Evolutionary conservation across 805 yeast species (phyloP), one percentile per base, ranked within the genome.

Genomic region (Saccharomycopsis amapae): DNA sequence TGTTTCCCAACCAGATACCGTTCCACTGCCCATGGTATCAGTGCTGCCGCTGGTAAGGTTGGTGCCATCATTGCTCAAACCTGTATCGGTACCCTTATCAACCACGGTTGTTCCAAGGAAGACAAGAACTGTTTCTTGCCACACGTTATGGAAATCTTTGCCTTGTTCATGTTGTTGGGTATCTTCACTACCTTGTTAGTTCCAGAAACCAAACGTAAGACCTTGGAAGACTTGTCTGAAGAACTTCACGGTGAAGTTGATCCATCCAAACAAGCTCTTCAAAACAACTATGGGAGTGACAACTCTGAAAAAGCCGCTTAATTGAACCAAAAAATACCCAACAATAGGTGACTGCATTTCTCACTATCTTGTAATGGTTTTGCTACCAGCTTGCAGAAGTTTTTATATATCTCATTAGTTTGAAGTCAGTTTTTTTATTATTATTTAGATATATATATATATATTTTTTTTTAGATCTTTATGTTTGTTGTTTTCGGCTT

Each of bases 61-160:
- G 96, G 96, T 71, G 95, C 96, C 49, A 85, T 87, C 56, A 78
- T 87, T 71, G 95, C 96, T 23, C 93, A 83, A 69, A 80, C 89
- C 52, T 82, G 84, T 63, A 66, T 84, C 55, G 93, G 96, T 74
- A 85, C 95, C 53, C 74, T 87, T 58, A 73, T 81, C 47, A 72
- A 83, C 73, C 90, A 83, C 65, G 74, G 77, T 53, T 87, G 95
- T 77, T 68, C 86, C 31, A 66, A 68, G 42, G 72, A 71, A 48
- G 63, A 75, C 50, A 62, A 62, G 31, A 76, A 78, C 69, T 86
- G 95, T 79, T 86, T 77, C 81, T 75, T 86, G 64, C 86, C 87
- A 37, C 95, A 87, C 57, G 95, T 87, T 55, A 86, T 87, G 94
- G 88, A 87, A 71, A 86, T 87, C 62, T 87, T 84, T 63, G 95